These are phyloP conservation scores for Mycena sanguinolenta DNA, from an alignment of 768 basidiomycete genomes.

Conservation along the genomic window DNA sequence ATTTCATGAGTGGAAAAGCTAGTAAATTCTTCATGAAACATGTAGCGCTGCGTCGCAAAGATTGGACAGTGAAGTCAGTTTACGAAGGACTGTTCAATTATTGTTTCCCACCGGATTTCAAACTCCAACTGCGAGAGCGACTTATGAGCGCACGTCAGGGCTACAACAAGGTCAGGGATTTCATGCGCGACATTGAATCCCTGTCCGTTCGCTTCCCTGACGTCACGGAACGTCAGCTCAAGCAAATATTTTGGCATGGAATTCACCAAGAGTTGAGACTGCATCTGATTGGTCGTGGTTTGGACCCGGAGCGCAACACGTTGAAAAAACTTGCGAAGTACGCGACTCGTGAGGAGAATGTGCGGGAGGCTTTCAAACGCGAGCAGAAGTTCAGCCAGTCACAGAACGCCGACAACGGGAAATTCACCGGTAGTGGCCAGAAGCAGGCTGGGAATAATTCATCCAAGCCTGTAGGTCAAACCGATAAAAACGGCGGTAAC, in stretches of 20 bases:
- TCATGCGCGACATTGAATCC: not conserved
- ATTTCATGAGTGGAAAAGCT: not conserved
- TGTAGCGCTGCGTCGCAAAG: not conserved
- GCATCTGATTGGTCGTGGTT: not conserved
- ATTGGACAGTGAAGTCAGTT: not conserved
- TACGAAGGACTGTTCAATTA: not conserved
- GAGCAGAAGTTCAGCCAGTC: too few relatives aligned
- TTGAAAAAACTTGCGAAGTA: not conserved
- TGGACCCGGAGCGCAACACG: not conserved
- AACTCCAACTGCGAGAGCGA: not conserved
- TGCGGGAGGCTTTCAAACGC: constrained; percentile 1
- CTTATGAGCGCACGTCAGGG: not conserved
- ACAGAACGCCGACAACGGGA: not conserved
- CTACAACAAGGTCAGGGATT: not conserved
- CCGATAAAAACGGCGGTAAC: too few relatives aligned
- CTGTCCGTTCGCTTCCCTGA: not conserved
- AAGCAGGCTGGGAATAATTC: not conserved
- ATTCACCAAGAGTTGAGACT: not conserved
- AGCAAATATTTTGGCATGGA: not conserved
- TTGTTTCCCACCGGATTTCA: not conserved
- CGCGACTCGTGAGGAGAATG: not conserved
- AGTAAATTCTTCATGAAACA: not conserved
- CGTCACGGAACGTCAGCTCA: not conserved
- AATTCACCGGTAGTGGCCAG: not conserved
- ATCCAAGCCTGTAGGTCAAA: too few relatives aligned